Conservation (phyloP, 257 asterid genomes). For the Anisodus acutangulus region DNA sequence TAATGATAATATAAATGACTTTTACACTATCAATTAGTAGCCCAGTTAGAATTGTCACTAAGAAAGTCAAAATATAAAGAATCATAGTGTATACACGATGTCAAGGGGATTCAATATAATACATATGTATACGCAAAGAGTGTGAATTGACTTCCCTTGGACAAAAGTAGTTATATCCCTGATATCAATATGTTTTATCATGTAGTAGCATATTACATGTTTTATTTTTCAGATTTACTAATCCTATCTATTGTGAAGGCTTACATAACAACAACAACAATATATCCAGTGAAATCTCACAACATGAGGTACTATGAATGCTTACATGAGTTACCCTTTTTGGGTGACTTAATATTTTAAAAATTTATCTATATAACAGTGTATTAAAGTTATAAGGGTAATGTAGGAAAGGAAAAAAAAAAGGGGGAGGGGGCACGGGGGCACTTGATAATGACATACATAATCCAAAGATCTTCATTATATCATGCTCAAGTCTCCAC, state of each 20-base stretch:
- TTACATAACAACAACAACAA: too few relatives aligned
- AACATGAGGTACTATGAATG: background rate
- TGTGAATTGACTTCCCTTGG: too few relatives aligned
- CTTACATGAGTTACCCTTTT: background rate
- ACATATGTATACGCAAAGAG: background rate
- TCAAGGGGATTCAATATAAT: background rate
- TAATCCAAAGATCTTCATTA: slow-evolving; percentile 22
- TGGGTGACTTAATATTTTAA: background rate
- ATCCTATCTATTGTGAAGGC: background rate
- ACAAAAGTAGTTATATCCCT: background rate
- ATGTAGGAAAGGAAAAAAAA: background rate
- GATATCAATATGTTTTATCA: background rate
- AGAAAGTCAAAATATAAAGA: background rate
- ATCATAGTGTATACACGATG: background rate
- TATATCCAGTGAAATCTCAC: too few relatives aligned
- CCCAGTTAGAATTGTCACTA: background rate
- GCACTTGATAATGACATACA: slow-evolving; percentile 24
- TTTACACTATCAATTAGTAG: background rate
- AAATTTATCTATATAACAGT: background rate
- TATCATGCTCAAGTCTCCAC: slow-evolving; percentile 14
- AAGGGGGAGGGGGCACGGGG: too few relatives aligned
- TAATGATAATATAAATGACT: background rate
- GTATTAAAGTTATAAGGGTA: background rate
- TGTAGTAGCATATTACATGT: too few relatives aligned
- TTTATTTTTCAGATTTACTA: too few relatives aligned